Percentiles rank a stretch among this genome's conserved stretches.
Conservation (phyloP, 352 stramenopile species). For the Globisporangium perplexum region DNA sequence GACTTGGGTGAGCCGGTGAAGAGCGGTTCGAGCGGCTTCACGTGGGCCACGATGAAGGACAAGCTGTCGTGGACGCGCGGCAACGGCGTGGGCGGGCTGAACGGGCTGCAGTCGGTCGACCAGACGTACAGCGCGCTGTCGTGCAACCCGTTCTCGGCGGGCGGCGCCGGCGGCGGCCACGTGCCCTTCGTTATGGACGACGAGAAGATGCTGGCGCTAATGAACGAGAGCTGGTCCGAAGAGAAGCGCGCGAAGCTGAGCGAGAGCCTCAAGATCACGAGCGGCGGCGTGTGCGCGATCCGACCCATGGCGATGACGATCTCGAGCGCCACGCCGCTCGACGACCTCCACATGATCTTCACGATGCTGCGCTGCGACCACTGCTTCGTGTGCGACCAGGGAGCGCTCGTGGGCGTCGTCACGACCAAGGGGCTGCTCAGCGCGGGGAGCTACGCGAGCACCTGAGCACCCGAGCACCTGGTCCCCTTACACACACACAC, state of each 20-base stretch:
- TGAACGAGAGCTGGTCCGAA: slow-evolving; percentile 66
- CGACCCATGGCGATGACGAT: slow-evolving; percentile 79
- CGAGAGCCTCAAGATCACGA: slow-evolving; percentile 61
- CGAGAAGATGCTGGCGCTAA: slow-evolving; percentile 64
- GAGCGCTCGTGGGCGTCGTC: slow-evolving; percentile 75
- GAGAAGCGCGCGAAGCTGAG: slow-evolving; percentile 57
- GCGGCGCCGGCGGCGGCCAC: slow-evolving; percentile 5
- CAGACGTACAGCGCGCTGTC: slow-evolving; percentile 64
- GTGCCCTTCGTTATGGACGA: slow-evolving; percentile 84
- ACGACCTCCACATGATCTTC: slow-evolving; percentile 90
- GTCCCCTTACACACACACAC: no score
- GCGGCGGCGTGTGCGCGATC: slow-evolving; percentile 53
- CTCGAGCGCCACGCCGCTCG: slow-evolving; percentile 69
- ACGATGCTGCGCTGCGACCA: slow-evolving; percentile 87
- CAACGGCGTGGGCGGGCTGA: slow-evolving; percentile 53
- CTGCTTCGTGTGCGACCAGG: slow-evolving; percentile 85
- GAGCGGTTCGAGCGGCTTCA: slow-evolving; percentile 23
- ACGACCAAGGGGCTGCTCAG: slow-evolving; percentile 70
- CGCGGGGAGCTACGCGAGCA: slow-evolving; percentile 27
- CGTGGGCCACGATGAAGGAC: slow-evolving; percentile 58
- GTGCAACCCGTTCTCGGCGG: slow-evolving; percentile 14
- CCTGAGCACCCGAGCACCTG: neutral
- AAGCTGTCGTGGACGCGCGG: slow-evolving; percentile 35
- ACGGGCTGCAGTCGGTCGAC: slow-evolving; percentile 55
- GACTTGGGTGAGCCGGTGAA: slow-evolving; percentile 68